These are phyloP conservation scores for Ciborinia camelliae DNA, from an alignment of 2,329 filamentous ascomycete species.

Conservation along the genomic window DNA sequence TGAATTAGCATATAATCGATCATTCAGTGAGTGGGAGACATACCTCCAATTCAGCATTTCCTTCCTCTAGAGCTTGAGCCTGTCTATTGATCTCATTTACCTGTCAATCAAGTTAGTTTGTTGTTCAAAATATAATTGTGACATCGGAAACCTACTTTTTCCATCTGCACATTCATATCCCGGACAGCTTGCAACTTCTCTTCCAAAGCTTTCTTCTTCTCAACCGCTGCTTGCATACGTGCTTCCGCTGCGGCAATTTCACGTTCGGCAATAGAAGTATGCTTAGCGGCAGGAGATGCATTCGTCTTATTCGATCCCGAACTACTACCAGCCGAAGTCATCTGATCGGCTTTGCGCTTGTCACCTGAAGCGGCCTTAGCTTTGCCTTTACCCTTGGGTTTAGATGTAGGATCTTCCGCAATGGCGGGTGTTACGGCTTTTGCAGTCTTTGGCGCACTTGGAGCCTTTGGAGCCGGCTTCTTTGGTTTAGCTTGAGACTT, in stretches of 20 bases:
- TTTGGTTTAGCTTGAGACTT: not conserved
- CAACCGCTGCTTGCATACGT: slow-evolving; percentile 7
- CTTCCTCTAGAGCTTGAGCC: slow-evolving; percentile 19
- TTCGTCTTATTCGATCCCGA: slow-evolving; percentile 15
- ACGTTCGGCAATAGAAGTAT: slow-evolving; percentile 2
- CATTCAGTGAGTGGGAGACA: not conserved
- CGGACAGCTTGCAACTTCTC: slow-evolving; percentile 7
- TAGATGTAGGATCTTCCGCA: not conserved
- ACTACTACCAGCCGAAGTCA: not conserved
- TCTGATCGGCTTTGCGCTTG: slow-evolving; percentile 16
- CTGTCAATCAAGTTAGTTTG: slow-evolving; percentile 3
- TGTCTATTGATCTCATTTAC: slow-evolving; percentile 9
- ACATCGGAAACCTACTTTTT: not conserved
- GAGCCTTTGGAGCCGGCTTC: slow-evolving; percentile 6
- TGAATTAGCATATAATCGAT: not conserved
- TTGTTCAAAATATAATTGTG: not conserved
- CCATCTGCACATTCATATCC: not conserved
- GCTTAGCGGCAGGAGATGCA: slow-evolving; percentile 14
- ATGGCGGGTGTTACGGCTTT: not conserved
- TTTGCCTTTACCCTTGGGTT: not conserved
- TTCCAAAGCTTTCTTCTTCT: slow-evolving; percentile 18
- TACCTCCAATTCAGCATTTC: slow-evolving; percentile 22
- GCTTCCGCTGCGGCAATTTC: slow-evolving; percentile 12
- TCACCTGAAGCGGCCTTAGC: slow-evolving; percentile 4
- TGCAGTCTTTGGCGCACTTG: not conserved